Base-by-base conservation (phyloP, 1,284 basidiomycete species). In the Cryptococcus sp. region DNA sequence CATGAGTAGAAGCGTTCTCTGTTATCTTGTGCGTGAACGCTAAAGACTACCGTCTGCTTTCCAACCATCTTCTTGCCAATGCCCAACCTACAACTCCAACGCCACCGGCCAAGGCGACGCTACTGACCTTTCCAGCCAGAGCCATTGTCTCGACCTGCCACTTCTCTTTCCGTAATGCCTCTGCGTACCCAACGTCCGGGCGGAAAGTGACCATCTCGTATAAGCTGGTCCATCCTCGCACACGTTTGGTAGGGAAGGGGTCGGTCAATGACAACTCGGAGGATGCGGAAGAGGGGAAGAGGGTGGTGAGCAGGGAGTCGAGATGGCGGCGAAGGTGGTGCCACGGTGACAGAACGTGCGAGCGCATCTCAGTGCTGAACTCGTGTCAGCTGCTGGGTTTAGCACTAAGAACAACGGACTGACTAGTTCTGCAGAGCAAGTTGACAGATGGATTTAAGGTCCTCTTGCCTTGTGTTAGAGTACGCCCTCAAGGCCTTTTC, bases 161-260 rank as follows among this genome's bases (percentile, higher is more conserved):
- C 20, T 61, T 61, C 63, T 80, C 78, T 54, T 72, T 72, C 47
- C 74, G 56, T 43, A 75, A 58, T 6, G 78, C 78, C 55, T 78
- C 78, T 7, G 87, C 86, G 75, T 98, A 98, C 70, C 87, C 88
- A 63, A 97, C 85, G 76, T 97, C 94, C 46, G 92, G 91, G 41
- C 93, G 85, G 81, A 99, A 99, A 40, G 95, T 97, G 64, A 96
- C 89, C 93, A 98, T 95, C 37, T 90, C 90, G 78, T 99, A 99
- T 53, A 96, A 82, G 51, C 91, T 90, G 57, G 91, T 83, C 95
- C 95, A 99, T 38, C 89, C 89, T 57, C 77, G 76, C 40, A 87
- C 85, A 54, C 81, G 75, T 52, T 75, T 63, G n/a, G 70, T 75
- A 1, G 76, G 76, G 72, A 78, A 79, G 10, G 73, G 71, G 19